Evolutionary conservation across 352 stramenopile genomes (phyloP).

Genomic region (Phytophthora foliorum): DNA sequence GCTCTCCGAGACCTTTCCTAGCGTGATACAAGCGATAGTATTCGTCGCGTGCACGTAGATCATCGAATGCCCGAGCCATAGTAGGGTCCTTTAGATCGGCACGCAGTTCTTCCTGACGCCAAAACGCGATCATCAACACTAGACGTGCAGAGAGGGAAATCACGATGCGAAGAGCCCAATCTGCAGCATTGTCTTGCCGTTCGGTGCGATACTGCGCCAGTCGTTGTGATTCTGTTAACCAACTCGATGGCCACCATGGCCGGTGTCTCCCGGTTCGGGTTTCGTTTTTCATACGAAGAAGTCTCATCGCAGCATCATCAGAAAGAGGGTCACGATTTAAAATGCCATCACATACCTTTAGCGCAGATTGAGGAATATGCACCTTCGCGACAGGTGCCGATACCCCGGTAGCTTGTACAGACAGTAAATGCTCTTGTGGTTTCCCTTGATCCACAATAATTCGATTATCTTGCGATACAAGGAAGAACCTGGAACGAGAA

Average conservation of each 20-base stretch:
- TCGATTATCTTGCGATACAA: neutral
- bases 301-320: slow-evolving; percentile 24
- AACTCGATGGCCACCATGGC: neutral
- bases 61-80: slow-evolving; percentile 48
- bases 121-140: slow-evolving; percentile 59
- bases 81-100: slow-evolving; percentile 53
- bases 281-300: slow-evolving; percentile 21
- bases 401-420: neutral
- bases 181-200: neutral
- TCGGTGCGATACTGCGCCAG: slow-evolving; percentile 20
- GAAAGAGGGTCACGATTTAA: slow-evolving; percentile 26
- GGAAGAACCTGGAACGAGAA: neutral
- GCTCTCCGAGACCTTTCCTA: slow-evolving; percentile 50
- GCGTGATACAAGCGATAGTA: slow-evolving; percentile 57
- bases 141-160: slow-evolving; percentile 14
- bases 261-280: neutral
- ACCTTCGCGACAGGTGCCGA: slow-evolving; percentile 12
- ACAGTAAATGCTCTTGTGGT: neutral
- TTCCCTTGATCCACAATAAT: slow-evolving; percentile 2
- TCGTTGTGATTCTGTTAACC: slow-evolving; percentile 3
- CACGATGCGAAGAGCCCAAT: neutral
- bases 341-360: slow-evolving; percentile 31
- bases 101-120: slow-evolving; percentile 62
- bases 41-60: slow-evolving; percentile 37
- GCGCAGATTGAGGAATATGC: slow-evolving; percentile 13